Conservation (phyloP, 2,329 filamentous ascomycete genomes). For the Colletotrichum sp. region DNA sequence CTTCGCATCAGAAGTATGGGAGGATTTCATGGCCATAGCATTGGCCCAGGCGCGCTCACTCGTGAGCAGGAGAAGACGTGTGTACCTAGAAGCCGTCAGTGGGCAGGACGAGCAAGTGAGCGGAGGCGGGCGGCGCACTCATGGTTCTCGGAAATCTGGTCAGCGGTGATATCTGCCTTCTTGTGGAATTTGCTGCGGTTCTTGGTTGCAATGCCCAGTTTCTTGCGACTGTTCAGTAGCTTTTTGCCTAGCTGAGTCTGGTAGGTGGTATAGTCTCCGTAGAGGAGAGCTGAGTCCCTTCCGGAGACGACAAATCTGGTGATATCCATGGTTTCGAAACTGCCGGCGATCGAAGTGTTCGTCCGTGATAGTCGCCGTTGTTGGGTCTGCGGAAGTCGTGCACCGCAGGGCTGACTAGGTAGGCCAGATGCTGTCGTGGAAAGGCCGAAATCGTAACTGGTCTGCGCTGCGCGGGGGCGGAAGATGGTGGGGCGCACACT, state of each 20-base stretch:
- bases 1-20: slow-evolving; percentile 79
- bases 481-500: slow-evolving; percentile 7
- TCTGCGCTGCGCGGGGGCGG: slow-evolving; percentile 11
- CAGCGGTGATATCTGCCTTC: slow-evolving; percentile 72
- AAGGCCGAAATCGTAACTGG: not conserved
- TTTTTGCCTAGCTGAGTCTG: slow-evolving; percentile 79
- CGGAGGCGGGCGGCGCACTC: slow-evolving; percentile 58
- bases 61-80: slow-evolving; percentile 80
- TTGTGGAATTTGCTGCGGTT: slow-evolving; percentile 85
- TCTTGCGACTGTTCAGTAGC: slow-evolving; percentile 83
- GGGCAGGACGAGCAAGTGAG: slow-evolving; percentile 5
- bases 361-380: not conserved
- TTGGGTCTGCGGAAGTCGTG: not conserved
- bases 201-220: slow-evolving; percentile 81
- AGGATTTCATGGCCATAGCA: slow-evolving; percentile 91
- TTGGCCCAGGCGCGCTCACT: slow-evolving; percentile 94
- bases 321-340: slow-evolving; percentile 74
- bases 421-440: slow-evolving; percentile 5
- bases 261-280: slow-evolving; percentile 89
- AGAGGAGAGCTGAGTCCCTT: slow-evolving; percentile 82
- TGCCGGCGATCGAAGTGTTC: not conserved
- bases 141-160: slow-evolving; percentile 75
- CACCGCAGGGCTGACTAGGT: not conserved
- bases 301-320: slow-evolving; percentile 82
- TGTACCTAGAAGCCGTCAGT: slow-evolving; percentile 59